Base-by-base conservation (phyloP, 1,139 yeast genomes). In the Nakaseomyces delphensis region DNA sequence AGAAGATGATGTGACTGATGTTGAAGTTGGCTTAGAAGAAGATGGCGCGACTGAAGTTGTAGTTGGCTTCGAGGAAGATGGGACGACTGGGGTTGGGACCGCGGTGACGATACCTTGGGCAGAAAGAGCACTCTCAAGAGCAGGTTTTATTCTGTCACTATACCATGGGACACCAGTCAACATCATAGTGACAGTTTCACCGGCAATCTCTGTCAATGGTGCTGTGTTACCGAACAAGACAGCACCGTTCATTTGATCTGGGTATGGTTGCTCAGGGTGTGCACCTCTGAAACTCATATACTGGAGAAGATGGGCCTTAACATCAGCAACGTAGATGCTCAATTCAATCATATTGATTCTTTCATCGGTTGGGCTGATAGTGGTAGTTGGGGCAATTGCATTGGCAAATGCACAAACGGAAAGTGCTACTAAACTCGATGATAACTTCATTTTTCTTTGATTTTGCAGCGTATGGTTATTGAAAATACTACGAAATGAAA, bases 81-180 rank as follows among this genome's bases (percentile, higher is more conserved):
- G 13, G 15, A 10, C 27, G 6, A 19, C 25, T 27, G 31, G 33
- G 8, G 13, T 14, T 28, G 21, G 27, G 15, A n/a, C 21, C 13
- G 38, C 42, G 23, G 43, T 40, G 11, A 31, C 42, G 23, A 44
- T 36, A 41, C 44, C 43, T n/a, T 21, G 33, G 8, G 31, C 36
- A 7, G 41, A 36, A 19, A 45, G 31, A 28, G 33, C 33, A 3
- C 18, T 15, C 9, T 36, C 18, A 23, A 45, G 27, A 16, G 43
- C 41, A 20, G 44, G 44, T 16, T 21, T 19, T 3, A 45, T 18
- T 45, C 48, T 45, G 15, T 35, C 29, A 15, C 44, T 40, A 24
- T 45, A 45, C 48, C 48, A 45, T 36, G 48, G 46, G 16, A 45
- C 48, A 45, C 48, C 48, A 14, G 48, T 45, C 11, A 45, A 4